These are phyloP conservation scores for Arthrobotrys megalospora DNA, from an alignment of 2,329 filamentous ascomycete species.

Conservation along the genomic window DNA sequence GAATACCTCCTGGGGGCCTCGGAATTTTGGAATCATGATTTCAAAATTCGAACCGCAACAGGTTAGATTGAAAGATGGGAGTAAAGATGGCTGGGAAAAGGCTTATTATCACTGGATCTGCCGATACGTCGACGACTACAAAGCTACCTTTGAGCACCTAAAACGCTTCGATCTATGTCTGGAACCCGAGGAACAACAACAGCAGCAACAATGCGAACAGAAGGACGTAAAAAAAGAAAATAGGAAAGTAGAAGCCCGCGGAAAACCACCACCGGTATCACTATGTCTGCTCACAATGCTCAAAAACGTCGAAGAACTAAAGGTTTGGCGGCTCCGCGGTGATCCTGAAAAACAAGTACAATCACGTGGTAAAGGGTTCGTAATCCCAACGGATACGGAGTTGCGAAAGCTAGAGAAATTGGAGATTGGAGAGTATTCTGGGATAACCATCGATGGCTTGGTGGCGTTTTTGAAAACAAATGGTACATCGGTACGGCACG, in stretches of 20 bases:
- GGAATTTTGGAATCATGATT: slow-evolving; percentile 39
- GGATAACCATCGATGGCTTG: slow-evolving; percentile 14
- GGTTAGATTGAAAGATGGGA: slow-evolving; percentile 26
- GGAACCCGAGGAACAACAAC: slow-evolving; percentile 30
- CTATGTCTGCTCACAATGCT: slow-evolving; percentile 45
- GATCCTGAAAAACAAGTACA: neutral
- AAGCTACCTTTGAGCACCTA: slow-evolving; percentile 41
- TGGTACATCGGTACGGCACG: slow-evolving; percentile 10
- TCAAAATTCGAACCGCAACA: slow-evolving; percentile 49
- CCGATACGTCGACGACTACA: slow-evolving; percentile 49
- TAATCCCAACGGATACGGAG: slow-evolving; percentile 35
- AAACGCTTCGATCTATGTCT: slow-evolving; percentile 50
- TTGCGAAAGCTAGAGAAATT: slow-evolving; percentile 24
- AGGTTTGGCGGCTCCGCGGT: slow-evolving; percentile 42
- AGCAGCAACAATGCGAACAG: neutral
- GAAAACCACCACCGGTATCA: slow-evolving; percentile 26
- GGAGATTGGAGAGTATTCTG: slow-evolving; percentile 47
- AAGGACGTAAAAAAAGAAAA: slow-evolving; percentile 17
- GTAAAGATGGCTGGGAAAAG: slow-evolving; percentile 27
- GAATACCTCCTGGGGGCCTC: slow-evolving; percentile 44
- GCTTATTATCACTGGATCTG: slow-evolving; percentile 53
- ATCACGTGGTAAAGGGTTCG: slow-evolving; percentile 19
- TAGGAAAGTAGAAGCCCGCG: neutral
- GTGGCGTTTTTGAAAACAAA: slow-evolving; percentile 34
- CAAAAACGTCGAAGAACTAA: slow-evolving; percentile 51